A percentile compares a stretch with the other conserved stretches of the same genome.
Conservation (phyloP, 2,329 filamentous ascomycete species). For the Aspergillus spinulosporus region DNA sequence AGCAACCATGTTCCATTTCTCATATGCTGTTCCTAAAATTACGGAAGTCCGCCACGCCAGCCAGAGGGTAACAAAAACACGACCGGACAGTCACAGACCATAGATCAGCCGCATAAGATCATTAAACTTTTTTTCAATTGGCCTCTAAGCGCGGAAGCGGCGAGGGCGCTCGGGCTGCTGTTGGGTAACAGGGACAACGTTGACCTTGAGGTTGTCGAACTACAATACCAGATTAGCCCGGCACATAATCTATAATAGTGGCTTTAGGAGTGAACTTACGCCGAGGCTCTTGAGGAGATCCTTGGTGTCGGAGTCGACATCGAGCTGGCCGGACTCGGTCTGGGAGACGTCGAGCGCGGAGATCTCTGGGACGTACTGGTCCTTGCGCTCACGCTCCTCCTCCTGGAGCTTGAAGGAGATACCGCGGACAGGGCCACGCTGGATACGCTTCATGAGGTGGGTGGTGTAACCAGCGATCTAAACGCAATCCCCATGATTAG, state of each 20-base stretch:
- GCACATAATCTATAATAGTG: not conserved
- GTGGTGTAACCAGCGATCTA: conserved; percentile 98
- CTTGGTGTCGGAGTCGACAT: conserved; percentile 97
- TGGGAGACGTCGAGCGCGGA: conserved; percentile 98
- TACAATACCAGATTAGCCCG: conserved; percentile 47
- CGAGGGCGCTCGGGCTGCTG: conserved; percentile 83
- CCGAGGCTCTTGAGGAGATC: conserved; percentile 98
- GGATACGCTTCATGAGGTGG: conserved; percentile 99
- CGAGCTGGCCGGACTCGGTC: conserved; percentile 85
- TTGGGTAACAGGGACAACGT: conserved; percentile 87
- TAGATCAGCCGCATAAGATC: conserved; percentile 33
- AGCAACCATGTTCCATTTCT: conserved; percentile 44
- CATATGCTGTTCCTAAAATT: conserved; percentile 34
- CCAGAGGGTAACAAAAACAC: conserved; percentile 23
- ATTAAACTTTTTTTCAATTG: conserved; percentile 28
- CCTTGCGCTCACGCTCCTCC: conserved; percentile 99
- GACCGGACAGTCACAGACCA: conserved; percentile 30
- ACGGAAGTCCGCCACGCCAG: conserved; percentile 28
- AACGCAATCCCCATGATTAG: not conserved
- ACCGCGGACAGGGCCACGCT: conserved; percentile 97
- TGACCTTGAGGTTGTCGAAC: conserved; percentile 98
- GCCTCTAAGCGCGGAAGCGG: conserved; percentile 51
- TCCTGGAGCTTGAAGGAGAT: conserved; percentile 99
- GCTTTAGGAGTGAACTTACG: conserved; percentile 64
- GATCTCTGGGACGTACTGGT: conserved; percentile 99